These are phyloP conservation scores for Penicillium palitans DNA, from an alignment of 2,329 filamentous ascomycete genomes.

Conservation along the genomic window DNA sequence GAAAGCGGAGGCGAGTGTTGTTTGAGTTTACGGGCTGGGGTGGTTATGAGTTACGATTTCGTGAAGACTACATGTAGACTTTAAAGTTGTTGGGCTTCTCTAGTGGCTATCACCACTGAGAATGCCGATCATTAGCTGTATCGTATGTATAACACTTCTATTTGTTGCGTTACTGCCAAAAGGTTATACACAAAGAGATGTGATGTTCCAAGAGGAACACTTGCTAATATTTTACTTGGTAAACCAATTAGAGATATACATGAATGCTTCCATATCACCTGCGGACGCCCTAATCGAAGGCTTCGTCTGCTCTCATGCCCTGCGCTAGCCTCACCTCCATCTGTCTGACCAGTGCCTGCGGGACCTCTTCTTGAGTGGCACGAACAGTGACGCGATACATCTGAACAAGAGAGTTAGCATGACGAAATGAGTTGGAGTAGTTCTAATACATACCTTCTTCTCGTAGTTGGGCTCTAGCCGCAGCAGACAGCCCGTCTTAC, in stretches of 20 bases:
- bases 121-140: neutral
- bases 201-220: slow-evolving; percentile 4
- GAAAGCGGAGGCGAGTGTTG: slow-evolving; percentile 75
- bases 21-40: slow-evolving; percentile 19
- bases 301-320: slow-evolving; percentile 36
- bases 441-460: slow-evolving; percentile 68
- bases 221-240: slow-evolving; percentile 21
- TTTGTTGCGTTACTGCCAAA: neutral
- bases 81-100: neutral
- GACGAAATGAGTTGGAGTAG: neutral
- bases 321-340: slow-evolving; percentile 81
- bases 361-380: slow-evolving; percentile 88
- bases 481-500: slow-evolving; percentile 92
- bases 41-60: slow-evolving; percentile 20
- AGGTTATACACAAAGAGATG: slow-evolving; percentile 11
- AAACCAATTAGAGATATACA: slow-evolving; percentile 25
- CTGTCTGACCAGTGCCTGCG: slow-evolving; percentile 72
- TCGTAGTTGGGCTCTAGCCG: slow-evolving; percentile 91
- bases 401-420: slow-evolving; percentile 49
- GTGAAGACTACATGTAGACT: neutral
- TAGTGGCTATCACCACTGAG: neutral
- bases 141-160: neutral
- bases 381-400: slow-evolving; percentile 94
- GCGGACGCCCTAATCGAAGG: slow-evolving; percentile 7
- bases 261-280: slow-evolving; percentile 11